Evolutionary conservation across 2,329 filamentous ascomycete species (phyloP), one percentile per base, ranked within the genome.

Genomic region (Aureobasidium sp.): DNA sequence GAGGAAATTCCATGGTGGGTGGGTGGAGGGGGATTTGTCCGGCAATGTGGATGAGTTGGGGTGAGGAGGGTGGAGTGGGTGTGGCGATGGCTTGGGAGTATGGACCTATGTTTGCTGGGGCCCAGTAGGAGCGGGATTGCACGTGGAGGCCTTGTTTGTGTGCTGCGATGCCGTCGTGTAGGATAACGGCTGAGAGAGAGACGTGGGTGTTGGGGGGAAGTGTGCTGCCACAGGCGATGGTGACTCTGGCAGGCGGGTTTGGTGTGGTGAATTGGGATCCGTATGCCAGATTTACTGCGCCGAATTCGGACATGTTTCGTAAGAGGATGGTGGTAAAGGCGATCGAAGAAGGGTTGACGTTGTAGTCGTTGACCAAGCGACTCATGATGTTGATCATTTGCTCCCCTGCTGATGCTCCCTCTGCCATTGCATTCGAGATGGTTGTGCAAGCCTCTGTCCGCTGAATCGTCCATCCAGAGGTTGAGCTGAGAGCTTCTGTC

Each of bases 51-150:
- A 93, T 77, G 10, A 82, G 8, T 5, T 58, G 61, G 13, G 45
- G 64, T 19, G 35, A 15, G 46, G 31, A 23, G 47, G 63, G 53
- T 37, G 29, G 13, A 17, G 46, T 23, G 23, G 77, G 77, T 11
- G 84, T 74, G 2, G 81, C 79, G 53, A 94, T 84, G 4, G 91
- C 90, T 75, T 99, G 94, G 60, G 92, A 96, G 73, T 97, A 97
- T 0, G 94, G 94, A 0, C 94, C 94, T 58, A 99, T 97, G 69
- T 97, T 97, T 21, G 94, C 93, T 0, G 94, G 94, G 0, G 94
- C 94, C 94, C 94, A 99, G 78, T 97, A 97, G 11, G 90, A 95
- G 40, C 89, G 80, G 3, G 89, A 92, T 74, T 97, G 94, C 6
- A 99, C 92, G 71, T 99, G 94, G 1, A 97, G 80, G 0, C 74